Percentiles rank a stretch among this genome's conserved stretches.
These are phyloP conservation scores for Amanita pseudoporphyria DNA, from an alignment of 768 basidiomycete genomes.

Conservation along the genomic window DNA sequence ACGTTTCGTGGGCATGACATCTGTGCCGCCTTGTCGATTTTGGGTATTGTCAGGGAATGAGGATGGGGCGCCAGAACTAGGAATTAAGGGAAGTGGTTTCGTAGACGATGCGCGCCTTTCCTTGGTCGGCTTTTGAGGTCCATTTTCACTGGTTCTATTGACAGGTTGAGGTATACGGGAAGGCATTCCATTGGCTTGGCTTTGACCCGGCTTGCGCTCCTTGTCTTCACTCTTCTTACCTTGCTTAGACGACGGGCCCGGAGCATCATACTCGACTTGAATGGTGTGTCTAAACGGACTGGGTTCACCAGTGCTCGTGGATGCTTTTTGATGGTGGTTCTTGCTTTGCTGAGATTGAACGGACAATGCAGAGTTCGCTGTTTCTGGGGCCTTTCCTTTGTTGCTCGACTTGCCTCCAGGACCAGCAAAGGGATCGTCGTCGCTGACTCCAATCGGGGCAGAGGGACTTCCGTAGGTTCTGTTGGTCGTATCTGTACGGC, in stretches of 20 bases:
- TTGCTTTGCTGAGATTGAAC: constrained; percentile 1
- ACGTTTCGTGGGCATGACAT: constrained; percentile 16
- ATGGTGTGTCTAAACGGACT: constrained; percentile 77
- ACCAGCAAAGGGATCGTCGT: constrained; percentile 68
- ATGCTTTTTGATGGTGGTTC: constrained; percentile 23
- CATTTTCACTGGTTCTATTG: neutral
- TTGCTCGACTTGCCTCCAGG: constrained; percentile 10
- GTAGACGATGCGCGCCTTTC: constrained; percentile 1
- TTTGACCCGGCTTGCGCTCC: constrained; percentile 11
- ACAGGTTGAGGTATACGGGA: neutral
- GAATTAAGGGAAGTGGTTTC: constrained; percentile 2
- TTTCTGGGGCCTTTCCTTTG: constrained; percentile 2
- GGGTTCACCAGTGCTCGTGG: constrained; percentile 29
- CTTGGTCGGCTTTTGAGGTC: neutral
- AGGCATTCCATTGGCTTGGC: neutral
- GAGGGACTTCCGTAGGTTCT: constrained; percentile 25
- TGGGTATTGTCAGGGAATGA: neutral
- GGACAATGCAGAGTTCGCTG: neutral
- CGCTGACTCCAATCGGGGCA: constrained; percentile 29
- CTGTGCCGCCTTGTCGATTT: neutral
- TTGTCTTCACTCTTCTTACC: constrained; percentile 24
- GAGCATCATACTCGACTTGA: constrained; percentile 89
- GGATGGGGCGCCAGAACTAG: neutral
- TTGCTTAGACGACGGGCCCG: constrained; percentile 20
- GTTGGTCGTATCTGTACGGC: constrained; percentile 14